These are phyloP conservation scores for Tetramitus jugosus DNA, from an alignment of 208 protist genomes.

Conservation along the genomic window DNA sequence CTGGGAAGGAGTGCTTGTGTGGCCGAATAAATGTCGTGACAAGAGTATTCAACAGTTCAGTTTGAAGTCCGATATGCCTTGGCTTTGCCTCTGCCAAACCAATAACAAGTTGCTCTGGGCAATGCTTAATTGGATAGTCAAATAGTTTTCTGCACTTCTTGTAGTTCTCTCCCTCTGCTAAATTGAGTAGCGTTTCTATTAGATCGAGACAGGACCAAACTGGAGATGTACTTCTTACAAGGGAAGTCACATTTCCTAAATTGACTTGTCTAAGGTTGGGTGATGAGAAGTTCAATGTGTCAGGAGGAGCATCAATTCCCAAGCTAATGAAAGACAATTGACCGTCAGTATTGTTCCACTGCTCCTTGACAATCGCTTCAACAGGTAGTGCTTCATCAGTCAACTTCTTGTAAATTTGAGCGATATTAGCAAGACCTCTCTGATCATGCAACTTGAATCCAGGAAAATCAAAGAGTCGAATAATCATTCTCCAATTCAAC, in stretches of 20 bases:
- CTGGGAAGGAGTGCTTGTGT: conserved; percentile 28
- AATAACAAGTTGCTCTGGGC: conserved; percentile 50
- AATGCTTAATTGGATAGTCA: conserved; percentile 43
- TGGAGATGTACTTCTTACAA: conserved; percentile 18
- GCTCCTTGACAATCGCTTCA: conserved; percentile 25
- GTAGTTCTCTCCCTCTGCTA: conserved; percentile 41
- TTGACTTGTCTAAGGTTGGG: conserved; percentile 25
- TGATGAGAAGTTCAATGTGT: conserved; percentile 36
- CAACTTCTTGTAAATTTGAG: conserved; percentile 33
- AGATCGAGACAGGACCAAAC: conserved; percentile 49
- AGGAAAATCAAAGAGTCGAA: conserved; percentile 49
- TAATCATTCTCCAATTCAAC: conserved; percentile 44
- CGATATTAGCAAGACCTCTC: conserved; percentile 44
- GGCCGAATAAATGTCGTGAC: conserved; percentile 29
- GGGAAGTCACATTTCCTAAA: not conserved
- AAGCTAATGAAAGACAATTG: conserved; percentile 53
- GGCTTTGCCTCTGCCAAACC: conserved; percentile 31
- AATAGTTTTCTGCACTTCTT: conserved; percentile 39
- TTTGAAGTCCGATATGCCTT: not conserved
- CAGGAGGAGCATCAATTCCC: conserved; percentile 32
- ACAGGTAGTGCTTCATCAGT: conserved; percentile 35
- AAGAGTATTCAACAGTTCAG: conserved; percentile 31
- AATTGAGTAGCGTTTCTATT: conserved; percentile 43
- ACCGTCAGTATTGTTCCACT: conserved; percentile 46
- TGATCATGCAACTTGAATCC: conserved; percentile 41